A percentile compares a stretch with the other conserved stretches of the same genome.
Conservation (phyloP, 495 filamentous ascomycete genomes). For the Penicillium steckii region DNA sequence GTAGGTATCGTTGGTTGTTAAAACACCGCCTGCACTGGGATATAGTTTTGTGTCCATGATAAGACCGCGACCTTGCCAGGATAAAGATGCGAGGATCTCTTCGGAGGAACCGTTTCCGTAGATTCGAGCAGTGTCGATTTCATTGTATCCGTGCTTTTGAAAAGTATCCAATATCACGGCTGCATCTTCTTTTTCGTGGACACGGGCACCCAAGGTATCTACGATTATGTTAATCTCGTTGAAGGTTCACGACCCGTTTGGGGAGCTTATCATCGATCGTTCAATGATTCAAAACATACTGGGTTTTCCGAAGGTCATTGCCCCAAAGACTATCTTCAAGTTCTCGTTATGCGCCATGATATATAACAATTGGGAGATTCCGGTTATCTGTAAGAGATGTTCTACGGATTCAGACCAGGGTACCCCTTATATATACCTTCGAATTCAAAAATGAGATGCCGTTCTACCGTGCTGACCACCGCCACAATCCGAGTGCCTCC, state of each 20-base stretch:
- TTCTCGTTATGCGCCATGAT: conserved; percentile 10
- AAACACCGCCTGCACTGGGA: conserved; percentile 24
- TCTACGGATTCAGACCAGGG: background rate
- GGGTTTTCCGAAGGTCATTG: conserved; percentile 19
- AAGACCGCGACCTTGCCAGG: conserved; percentile 56
- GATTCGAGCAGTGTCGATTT: conserved; percentile 56
- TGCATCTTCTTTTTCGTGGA: conserved; percentile 9
- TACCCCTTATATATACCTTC: background rate
- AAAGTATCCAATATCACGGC: conserved; percentile 46
- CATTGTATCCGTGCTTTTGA: conserved; percentile 53
- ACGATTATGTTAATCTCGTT: background rate
- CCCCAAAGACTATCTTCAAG: conserved; percentile 17
- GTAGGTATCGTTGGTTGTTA: conserved; percentile 6
- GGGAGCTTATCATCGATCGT: background rate
- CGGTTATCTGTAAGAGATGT: background rate
- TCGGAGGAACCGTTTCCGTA: conserved; percentile 54
- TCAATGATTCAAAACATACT: background rate
- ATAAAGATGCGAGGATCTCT: conserved; percentile 42
- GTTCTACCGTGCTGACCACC: background rate
- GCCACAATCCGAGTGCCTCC: background rate
- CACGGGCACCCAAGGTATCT: conserved; percentile 16
- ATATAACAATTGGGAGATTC: background rate
- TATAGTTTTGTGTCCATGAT: conserved; percentile 54
- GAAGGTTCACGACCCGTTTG: no score
- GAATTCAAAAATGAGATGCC: background rate